Evolutionary conservation across 495 filamentous ascomycete genomes (phyloP), one percentile per base, ranked within the genome.

Genomic region (Podospora conica): DNA sequence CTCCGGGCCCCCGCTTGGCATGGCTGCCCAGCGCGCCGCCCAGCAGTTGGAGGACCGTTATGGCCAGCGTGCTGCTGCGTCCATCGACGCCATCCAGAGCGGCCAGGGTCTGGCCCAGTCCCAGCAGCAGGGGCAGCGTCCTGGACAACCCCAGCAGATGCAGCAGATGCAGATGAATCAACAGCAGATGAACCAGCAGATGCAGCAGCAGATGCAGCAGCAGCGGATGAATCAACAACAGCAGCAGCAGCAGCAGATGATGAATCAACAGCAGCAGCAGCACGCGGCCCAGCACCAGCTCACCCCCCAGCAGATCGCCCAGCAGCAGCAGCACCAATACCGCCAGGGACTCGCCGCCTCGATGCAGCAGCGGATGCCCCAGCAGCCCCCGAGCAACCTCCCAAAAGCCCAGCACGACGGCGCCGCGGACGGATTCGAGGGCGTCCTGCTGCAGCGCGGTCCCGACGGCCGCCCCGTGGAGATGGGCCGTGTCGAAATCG

Each of bases 11-110:
- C 53, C 73, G 18, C 67, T 65, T 27, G 78, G 48, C 71, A 84
- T 70, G 31, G 81, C 83, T 10, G 89, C 90, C 28, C 80, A 85
- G 66, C 86, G 90, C 25, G 91, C 92, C 56, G 84, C 86, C 22
- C 81, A 83, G 63, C 80, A 89, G 33, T 73, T 95, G 7, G 86
- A 90, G 61, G 81, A 85, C 66, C 86, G 88, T 68, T 96, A 87
- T 72, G 91, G 91, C 12, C 79, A 82, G 21, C 81, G 86, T 54
- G 91, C 91, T n/a, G 84, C 85, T 25, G 83, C 82, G 53, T 90
- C 88, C 10, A 89, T 92, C 70, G 87, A 82, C 66, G 73, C 78
- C 73, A 81, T 71, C 66, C 78, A 73, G 73, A 79, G 61, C 48
- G 70, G 73, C 33, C 70, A 69, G 56, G 65, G 3, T 12, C 65